Conservation (phyloP, 2,329 filamentous ascomycete genomes). For the Acrocalymma vagum region DNA sequence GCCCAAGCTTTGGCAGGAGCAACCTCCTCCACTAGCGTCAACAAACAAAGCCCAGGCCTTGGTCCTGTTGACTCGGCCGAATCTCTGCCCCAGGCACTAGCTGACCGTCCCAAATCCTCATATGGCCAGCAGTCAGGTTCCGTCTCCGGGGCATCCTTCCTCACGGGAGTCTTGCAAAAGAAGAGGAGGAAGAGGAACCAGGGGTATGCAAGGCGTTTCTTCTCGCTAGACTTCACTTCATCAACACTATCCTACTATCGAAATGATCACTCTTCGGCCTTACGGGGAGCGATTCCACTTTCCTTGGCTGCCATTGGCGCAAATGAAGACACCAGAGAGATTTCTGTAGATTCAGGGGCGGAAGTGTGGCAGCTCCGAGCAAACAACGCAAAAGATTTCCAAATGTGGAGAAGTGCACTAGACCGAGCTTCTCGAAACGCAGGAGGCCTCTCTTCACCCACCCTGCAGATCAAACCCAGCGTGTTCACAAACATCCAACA, state of each 20-base stretch:
- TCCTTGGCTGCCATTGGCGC: constrained; percentile 90
- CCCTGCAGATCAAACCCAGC: constrained; percentile 36
- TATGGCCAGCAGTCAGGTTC: constrained; percentile 29
- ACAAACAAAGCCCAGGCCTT: constrained; percentile 50
- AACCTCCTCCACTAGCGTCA: constrained; percentile 49
- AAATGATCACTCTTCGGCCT: constrained; percentile 88
- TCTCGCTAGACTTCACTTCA: constrained; percentile 93
- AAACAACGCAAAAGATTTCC: constrained; percentile 82
- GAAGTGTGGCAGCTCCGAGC: constrained; percentile 96
- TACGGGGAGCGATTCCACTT: constrained; percentile 90
- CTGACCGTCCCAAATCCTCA: constrained; percentile 52
- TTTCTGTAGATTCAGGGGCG: constrained; percentile 95
- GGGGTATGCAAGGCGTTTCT: constrained; percentile 91
- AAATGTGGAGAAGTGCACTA: constrained; percentile 84
- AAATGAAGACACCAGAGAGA: constrained; percentile 87
- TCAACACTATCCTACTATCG: constrained; percentile 97
- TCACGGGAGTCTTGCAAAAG: constrained; percentile 88
- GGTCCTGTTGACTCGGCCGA: constrained; percentile 60
- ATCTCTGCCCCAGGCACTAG: constrained; percentile 51
- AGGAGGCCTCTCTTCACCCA: constrained; percentile 34
- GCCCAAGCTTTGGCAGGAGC: constrained; percentile 62
- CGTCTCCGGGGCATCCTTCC: constrained; percentile 63
- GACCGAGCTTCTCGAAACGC: constrained; percentile 76
- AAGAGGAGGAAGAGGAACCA: constrained; percentile 92
- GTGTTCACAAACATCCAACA: constrained; percentile 25